Percentiles rank a stretch among this genome's conserved stretches.
Evolutionary conservation across 768 basidiomycete species (phyloP).

Genomic region (Hericium erinaceus): DNA sequence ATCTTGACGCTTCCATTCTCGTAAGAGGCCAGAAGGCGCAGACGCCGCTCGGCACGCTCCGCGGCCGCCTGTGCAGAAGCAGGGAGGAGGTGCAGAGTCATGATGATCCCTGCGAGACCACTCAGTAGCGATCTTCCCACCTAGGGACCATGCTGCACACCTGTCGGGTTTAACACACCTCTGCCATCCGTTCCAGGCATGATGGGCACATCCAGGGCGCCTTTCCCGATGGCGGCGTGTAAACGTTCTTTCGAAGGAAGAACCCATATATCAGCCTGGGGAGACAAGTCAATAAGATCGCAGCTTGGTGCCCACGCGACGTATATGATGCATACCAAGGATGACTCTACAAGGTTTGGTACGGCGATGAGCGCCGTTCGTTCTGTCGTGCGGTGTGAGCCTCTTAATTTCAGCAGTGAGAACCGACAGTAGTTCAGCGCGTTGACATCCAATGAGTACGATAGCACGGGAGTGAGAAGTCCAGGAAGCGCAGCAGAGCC

Average conservation of each 20-base stretch:
- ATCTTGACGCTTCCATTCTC: slow-evolving; percentile 84
- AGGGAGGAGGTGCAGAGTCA: slow-evolving; percentile 68
- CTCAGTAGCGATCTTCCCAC: not conserved
- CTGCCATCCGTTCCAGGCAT: slow-evolving; percentile 33
- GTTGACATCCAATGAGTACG: slow-evolving; percentile 80
- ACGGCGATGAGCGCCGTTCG: slow-evolving; percentile 55
- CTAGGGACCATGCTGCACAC: slow-evolving; percentile 22
- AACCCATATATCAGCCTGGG: slow-evolving; percentile 81
- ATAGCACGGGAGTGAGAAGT: slow-evolving; percentile 39
- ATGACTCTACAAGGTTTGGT: slow-evolving; percentile 85
- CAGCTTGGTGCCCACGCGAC: not conserved
- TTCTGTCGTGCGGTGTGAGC: not conserved
- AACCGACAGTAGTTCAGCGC: slow-evolving; percentile 92
- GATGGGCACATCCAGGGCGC: slow-evolving; percentile 19
- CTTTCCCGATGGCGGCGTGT: slow-evolving; percentile 79
- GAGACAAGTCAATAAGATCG: not conserved
- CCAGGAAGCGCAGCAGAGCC: slow-evolving; percentile 46
- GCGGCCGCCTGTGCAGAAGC: not conserved
- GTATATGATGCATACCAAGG: slow-evolving; percentile 40
- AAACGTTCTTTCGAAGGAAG: slow-evolving; percentile 59
- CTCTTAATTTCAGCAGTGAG: slow-evolving; percentile 42
- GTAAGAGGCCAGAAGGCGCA: slow-evolving; percentile 67
- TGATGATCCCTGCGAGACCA: slow-evolving; percentile 62
- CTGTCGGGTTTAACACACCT: slow-evolving; percentile 43
- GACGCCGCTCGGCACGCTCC: slow-evolving; percentile 26